These are phyloP conservation scores for Aspergillus pseudonomiae DNA, from an alignment of 2,329 filamentous ascomycete species.

Conservation along the genomic window DNA sequence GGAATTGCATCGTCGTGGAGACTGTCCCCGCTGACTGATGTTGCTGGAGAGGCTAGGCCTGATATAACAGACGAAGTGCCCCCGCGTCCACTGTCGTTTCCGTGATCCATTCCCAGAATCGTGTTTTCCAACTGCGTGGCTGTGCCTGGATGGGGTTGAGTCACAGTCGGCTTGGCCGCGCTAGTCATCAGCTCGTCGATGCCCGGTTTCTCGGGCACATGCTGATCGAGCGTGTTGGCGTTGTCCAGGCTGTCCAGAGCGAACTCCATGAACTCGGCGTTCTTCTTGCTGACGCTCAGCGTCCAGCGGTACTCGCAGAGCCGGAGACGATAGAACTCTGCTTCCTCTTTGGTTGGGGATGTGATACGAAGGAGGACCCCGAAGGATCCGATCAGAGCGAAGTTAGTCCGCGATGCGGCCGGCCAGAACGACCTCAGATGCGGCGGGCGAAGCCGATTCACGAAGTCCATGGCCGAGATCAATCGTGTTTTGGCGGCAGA, in stretches of 20 bases:
- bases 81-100: conserved; percentile 20
- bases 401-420: conserved; percentile 63
- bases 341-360: conserved; percentile 82
- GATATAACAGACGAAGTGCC: conserved; percentile 42
- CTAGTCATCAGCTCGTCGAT: conserved; percentile 51
- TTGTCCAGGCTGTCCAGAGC: conserved; percentile 79
- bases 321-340: conserved; percentile 85
- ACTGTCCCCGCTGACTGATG: conserved; percentile 38
- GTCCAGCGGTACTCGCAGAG: conserved; percentile 94
- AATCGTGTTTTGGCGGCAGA: conserved; percentile 91
- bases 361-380: conserved; percentile 88
- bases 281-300: conserved; percentile 79
- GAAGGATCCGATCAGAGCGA: conserved; percentile 92
- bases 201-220: conserved; percentile 70
- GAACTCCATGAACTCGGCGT: conserved; percentile 59
- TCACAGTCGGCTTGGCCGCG: conserved; percentile 28
- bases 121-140: conserved; percentile 28
- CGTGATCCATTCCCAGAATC: conserved; percentile 27
- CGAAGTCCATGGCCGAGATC: conserved; percentile 96
- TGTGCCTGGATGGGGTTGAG: conserved; percentile 22
- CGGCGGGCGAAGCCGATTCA: conserved; percentile 83
- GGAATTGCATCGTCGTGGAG: conserved; percentile 27
- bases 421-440: conserved; percentile 90
- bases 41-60: conserved; percentile 41
- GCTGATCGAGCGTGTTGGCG: conserved; percentile 68